Percentiles rank a stretch among this genome's conserved stretches.
These are phyloP conservation scores for Triticum urartu DNA, from an alignment of 176 grass and related monocot species.

Conservation along the genomic window DNA sequence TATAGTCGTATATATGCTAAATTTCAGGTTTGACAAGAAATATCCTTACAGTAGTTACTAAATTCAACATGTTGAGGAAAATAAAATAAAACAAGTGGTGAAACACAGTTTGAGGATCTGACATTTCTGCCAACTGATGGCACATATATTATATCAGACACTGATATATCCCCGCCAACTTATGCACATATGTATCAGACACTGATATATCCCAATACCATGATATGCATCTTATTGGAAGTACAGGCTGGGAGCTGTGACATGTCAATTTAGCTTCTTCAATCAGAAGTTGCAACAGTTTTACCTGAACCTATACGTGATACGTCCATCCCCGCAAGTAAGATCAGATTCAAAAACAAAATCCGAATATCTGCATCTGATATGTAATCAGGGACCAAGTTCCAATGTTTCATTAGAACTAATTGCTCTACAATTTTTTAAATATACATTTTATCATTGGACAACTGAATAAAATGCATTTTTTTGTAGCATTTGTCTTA, in stretches of 20 bases:
- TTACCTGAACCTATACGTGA: neutral
- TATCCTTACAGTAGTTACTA: neutral
- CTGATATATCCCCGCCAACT: neutral
- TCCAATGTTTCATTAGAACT: neutral
- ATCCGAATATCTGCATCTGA: slow-evolving; percentile 17
- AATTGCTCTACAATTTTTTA: neutral
- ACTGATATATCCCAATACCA: neutral
- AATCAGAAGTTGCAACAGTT: neutral
- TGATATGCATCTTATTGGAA: slow-evolving; percentile 2
- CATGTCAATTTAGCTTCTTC: neutral
- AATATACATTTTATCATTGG: neutral
- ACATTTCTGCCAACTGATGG: neutral
- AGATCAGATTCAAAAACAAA: slow-evolving; percentile 4
- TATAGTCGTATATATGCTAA: neutral
- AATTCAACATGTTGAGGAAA: slow-evolving; percentile 1
- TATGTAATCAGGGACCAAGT: neutral
- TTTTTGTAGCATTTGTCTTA: neutral
- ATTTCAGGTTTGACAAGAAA: neutral
- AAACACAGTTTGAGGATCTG: neutral
- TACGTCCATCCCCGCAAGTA: neutral
- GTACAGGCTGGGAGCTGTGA: neutral
- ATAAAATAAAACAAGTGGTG: neutral
- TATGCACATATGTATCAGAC: neutral
- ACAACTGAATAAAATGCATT: neutral
- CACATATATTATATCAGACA: neutral